Evolutionary conservation across 495 filamentous ascomycete genomes (phyloP).

Genomic region (Rostrohypoxylon terebratum): DNA sequence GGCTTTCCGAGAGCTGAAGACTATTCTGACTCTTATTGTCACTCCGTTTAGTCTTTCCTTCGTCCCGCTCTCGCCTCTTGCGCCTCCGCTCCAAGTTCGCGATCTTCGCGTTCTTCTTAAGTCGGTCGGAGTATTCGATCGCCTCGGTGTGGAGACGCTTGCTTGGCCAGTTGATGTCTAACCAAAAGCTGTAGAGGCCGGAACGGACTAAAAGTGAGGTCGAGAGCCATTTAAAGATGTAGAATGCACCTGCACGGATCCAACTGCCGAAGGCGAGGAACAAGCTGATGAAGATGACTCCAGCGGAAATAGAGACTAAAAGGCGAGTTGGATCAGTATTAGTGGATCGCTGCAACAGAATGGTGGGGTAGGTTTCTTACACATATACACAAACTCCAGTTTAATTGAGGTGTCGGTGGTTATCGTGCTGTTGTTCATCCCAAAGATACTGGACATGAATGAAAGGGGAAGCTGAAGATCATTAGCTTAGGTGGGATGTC

Average conservation of each 20-base stretch:
- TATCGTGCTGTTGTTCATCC: constrained; percentile 56
- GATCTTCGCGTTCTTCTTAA: neutral
- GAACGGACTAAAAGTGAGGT: constrained; percentile 23
- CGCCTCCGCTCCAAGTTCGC: neutral
- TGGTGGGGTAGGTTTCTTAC: constrained; percentile 24
- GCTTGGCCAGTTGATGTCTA: constrained; percentile 7
- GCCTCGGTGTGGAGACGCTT: constrained; percentile 14
- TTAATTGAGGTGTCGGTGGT: constrained; percentile 40
- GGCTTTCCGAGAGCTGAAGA: neutral
- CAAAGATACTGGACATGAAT: constrained; percentile 57
- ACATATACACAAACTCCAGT: constrained; percentile 53
- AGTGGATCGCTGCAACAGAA: neutral
- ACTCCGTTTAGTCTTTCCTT: neutral
- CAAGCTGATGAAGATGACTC: constrained; percentile 49
- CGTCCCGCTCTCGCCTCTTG: neutral
- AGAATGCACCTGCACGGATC: constrained; percentile 37
- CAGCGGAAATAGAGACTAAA: constrained; percentile 50
- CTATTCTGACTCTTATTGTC: neutral
- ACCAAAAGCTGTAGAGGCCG: constrained; percentile 38
- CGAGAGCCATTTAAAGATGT: constrained; percentile 18
- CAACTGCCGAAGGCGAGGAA: constrained; percentile 49
- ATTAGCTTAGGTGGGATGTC: neutral
- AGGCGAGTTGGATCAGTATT: constrained; percentile 7
- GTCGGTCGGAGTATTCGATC: neutral
- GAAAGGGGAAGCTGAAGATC: constrained; percentile 52